These are phyloP conservation scores for Cercophora newfieldiana DNA, from an alignment of 495 filamentous ascomycete species.

Conservation along the genomic window DNA sequence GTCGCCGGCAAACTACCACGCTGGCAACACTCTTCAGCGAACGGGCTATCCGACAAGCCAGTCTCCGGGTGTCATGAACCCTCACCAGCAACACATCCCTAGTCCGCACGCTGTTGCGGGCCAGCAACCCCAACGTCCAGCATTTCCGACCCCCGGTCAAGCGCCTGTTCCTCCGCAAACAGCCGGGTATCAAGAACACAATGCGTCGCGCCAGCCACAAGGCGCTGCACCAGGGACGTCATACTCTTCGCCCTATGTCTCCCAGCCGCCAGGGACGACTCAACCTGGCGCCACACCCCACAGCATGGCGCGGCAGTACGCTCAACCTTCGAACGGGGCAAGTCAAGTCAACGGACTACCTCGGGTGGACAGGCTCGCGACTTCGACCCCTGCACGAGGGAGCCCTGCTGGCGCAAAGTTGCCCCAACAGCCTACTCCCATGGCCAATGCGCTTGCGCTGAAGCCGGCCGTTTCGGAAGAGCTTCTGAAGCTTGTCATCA, in stretches of 20 bases:
- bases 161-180: constrained; percentile 29
- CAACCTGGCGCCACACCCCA: constrained; percentile 24
- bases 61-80: constrained; percentile 33
- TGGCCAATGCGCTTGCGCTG: constrained; percentile 16
- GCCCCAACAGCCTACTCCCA: constrained; percentile 15
- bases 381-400: constrained; percentile 7
- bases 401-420: constrained; percentile 9
- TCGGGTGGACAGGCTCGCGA: constrained; percentile 10
- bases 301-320: constrained; percentile 21
- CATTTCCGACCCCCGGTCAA: constrained; percentile 16
- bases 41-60: constrained; percentile 19
- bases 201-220: constrained; percentile 33
- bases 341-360: constrained; percentile 27
- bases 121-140: constrained; percentile 22
- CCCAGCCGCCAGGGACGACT: constrained; percentile 29
- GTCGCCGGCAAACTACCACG: constrained; percentile 27
- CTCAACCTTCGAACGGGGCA: constrained; percentile 13
- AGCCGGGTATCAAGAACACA: constrained; percentile 32
- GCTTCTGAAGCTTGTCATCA: constrained; percentile 27
- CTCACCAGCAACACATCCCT: constrained; percentile 21
- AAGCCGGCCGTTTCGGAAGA: constrained; percentile 32
- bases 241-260: constrained; percentile 48
- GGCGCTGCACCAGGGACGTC: constrained; percentile 36
- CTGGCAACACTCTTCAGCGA: constrained; percentile 29
- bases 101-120: not conserved